Conservation (phyloP, 75 land plant genomes). For the Sequoiadendron giganteum region DNA sequence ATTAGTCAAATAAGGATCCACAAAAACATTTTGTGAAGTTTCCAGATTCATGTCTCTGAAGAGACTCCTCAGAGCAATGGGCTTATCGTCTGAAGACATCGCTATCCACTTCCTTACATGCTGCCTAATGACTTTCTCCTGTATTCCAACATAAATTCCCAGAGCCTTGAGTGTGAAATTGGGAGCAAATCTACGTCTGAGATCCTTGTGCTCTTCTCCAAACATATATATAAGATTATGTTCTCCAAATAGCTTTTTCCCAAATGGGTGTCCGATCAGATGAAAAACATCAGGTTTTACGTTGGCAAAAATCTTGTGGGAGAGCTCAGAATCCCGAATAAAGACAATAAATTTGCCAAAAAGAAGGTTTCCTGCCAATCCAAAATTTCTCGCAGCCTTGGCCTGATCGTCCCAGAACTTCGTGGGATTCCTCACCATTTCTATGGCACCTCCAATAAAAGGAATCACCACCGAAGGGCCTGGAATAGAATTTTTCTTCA, state of each 20-base stretch:
- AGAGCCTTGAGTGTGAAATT: conserved; percentile 85
- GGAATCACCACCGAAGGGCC: conserved; percentile 78
- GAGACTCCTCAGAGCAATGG: conserved; percentile 49
- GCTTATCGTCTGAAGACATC: conserved; percentile 10
- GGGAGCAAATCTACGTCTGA: conserved; percentile 87
- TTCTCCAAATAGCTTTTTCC: conserved; percentile 93
- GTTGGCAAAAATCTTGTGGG: conserved; percentile 84
- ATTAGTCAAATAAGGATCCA: conserved; percentile 60
- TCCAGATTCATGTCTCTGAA: conserved; percentile 90
- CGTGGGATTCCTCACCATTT: conserved; percentile 63
- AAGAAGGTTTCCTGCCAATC: conserved; percentile 71
- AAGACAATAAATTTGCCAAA: conserved; percentile 80
- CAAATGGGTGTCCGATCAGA: conserved; percentile 92
- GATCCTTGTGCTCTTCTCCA: conserved; percentile 80
- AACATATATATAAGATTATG: conserved; percentile 87
- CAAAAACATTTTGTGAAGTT: conserved; percentile 90
- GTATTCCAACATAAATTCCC: conserved; percentile 61
- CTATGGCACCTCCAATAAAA: conserved; percentile 66
- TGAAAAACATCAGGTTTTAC: conserved; percentile 83
- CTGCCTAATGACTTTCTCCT: conserved; percentile 56
- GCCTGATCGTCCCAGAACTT: conserved; percentile 79
- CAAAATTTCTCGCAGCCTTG: conserved; percentile 31
- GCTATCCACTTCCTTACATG: conserved; percentile 64
- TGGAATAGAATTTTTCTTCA: conserved; percentile 59
- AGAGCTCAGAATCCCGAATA: conserved; percentile 71